Conservation (phyloP, 192 early-diverging fungal species). For the Rhizoclosmatium globosum region DNA sequence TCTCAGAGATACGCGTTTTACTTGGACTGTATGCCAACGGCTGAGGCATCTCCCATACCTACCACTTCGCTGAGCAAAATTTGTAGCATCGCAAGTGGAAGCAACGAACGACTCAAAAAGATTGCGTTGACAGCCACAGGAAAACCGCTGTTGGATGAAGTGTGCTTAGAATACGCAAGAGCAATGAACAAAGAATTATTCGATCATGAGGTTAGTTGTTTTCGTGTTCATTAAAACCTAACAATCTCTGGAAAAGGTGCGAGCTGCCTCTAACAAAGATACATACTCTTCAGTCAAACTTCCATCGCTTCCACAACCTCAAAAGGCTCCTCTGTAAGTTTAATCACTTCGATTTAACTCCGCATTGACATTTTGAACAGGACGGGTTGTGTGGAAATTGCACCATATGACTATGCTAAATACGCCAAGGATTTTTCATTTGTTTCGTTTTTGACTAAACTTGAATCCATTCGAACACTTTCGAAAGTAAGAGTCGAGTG, state of each 20-base stretch:
- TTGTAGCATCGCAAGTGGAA: conserved; percentile 31
- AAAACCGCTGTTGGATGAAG: conserved; percentile 49
- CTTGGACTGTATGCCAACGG: conserved; percentile 63
- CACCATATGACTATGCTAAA: conserved; percentile 54
- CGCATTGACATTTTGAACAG: conserved; percentile 6
- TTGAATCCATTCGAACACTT: conserved; percentile 61
- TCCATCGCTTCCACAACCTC: neutral
- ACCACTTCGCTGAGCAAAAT: conserved; percentile 39
- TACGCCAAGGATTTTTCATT: conserved; percentile 54
- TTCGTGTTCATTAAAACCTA: neutral
- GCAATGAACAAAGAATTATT: conserved; percentile 60
- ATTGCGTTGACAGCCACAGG: neutral
- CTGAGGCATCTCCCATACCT: conserved; percentile 43
- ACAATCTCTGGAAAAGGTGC: conserved; percentile 12
- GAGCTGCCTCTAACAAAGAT: conserved; percentile 1
- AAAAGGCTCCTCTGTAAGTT: neutral
- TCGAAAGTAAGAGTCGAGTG: conserved; percentile 62
- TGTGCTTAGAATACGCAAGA: conserved; percentile 56
- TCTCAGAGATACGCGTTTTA: conserved; percentile 54
- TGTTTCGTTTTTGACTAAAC: conserved; percentile 61
- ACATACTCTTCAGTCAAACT: conserved; percentile 20
- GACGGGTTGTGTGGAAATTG: conserved; percentile 32
- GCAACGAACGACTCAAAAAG: conserved; percentile 34
- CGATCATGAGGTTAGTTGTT: conserved; percentile 53
- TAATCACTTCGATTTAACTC: neutral